These are phyloP conservation scores for Penicillium turbatum DNA, from an alignment of 495 filamentous ascomycete genomes.

Conservation along the genomic window DNA sequence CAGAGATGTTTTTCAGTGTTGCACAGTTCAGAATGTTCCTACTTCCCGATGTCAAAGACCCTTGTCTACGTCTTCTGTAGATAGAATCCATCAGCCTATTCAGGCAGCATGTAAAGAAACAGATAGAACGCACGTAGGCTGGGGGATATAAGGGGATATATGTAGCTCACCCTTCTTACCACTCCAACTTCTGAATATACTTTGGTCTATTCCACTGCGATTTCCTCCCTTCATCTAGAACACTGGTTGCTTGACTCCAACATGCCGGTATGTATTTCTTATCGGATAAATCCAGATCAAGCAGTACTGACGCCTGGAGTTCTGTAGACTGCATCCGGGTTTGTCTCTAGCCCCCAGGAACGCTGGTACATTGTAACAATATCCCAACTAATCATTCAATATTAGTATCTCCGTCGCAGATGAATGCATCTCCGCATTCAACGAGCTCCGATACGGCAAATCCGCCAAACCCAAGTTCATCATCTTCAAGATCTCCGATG, in stretches of 20 bases:
- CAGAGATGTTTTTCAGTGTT: not conserved
- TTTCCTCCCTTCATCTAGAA: not conserved
- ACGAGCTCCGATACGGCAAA: constrained; percentile 68
- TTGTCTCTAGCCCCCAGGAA: not conserved
- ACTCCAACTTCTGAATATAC: not conserved
- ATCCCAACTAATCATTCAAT: not conserved
- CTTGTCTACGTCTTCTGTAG: not conserved
- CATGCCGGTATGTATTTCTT: not conserved
- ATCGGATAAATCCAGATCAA: not conserved
- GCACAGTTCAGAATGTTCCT: not conserved
- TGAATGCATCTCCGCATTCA: constrained; percentile 70
- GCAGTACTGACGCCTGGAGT: not conserved
- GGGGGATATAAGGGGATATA: not conserved
- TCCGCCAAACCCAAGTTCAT: constrained; percentile 63
- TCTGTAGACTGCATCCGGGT: not conserved
- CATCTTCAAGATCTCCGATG: constrained; percentile 82
- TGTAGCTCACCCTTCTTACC: not conserved
- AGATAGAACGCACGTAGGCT: not conserved
- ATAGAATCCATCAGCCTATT: not conserved
- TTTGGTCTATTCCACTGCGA: not conserved
- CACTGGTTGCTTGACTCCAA: not conserved
- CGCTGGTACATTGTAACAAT: not conserved
- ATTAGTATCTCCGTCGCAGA: constrained; percentile 61
- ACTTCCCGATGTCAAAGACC: not conserved
- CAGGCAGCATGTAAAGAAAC: not conserved